Evolutionary conservation across 257 asterid genomes (phyloP).

Genomic region (Forsythia viridissima): DNA sequence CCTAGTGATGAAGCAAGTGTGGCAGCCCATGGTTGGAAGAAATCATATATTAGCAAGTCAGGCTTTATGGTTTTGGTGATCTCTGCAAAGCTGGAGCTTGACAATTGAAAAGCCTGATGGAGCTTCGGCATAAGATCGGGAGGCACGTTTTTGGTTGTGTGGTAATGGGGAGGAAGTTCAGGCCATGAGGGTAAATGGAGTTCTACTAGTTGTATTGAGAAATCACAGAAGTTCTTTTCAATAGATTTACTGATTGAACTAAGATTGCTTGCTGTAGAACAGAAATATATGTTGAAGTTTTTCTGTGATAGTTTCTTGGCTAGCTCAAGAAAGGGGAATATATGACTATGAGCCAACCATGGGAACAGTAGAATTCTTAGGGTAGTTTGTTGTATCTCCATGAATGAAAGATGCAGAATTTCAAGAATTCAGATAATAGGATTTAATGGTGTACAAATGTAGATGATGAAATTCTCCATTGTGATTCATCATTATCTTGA

Average conservation of each 20-base stretch:
- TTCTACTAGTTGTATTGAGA: constrained; percentile 26
- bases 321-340: constrained; percentile 42
- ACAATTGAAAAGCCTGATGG: constrained; percentile 30
- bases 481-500: not conserved
- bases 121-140: constrained; percentile 37
- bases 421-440: too few species aligned
- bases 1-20: constrained; percentile 17
- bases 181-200: constrained; percentile 31
- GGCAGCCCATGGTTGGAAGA: constrained; percentile 41
- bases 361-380: constrained; percentile 41
- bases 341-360: constrained; percentile 55
- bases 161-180: constrained; percentile 38
- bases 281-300: constrained; percentile 37
- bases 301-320: constrained; percentile 44
- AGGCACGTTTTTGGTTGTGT: constrained; percentile 42
- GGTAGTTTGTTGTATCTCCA: constrained; percentile 24
- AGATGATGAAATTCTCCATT: too few species aligned
- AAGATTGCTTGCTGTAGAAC: constrained; percentile 42
- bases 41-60: constrained; percentile 37
- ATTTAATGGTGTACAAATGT: too few species aligned
- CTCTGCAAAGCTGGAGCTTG: constrained; percentile 20
- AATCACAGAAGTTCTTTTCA: not conserved
- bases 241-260: constrained; percentile 21
- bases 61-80: constrained; percentile 28
- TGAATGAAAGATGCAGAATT: not conserved